These are phyloP conservation scores for Vaccinium macrocarpon DNA, from an alignment of 148 eudicot species.

Conservation along the genomic window DNA sequence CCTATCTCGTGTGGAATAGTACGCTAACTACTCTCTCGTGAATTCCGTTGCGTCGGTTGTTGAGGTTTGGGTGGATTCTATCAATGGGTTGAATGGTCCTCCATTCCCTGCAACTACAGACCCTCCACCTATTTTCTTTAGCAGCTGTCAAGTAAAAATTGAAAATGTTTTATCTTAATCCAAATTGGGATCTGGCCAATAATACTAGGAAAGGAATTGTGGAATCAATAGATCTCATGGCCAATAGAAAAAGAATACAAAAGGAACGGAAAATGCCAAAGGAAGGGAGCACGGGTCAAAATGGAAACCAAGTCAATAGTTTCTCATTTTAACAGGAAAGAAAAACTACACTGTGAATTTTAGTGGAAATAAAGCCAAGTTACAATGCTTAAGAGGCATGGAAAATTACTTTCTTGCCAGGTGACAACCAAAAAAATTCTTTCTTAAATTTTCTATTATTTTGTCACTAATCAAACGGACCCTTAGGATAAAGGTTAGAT, in stretches of 20 bases:
- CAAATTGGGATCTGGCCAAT: not conserved
- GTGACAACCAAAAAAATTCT: not conserved
- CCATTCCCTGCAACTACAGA: too few species aligned
- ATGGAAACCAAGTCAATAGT: not conserved
- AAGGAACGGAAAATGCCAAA: not conserved
- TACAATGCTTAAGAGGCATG: not conserved
- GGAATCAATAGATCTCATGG: not conserved
- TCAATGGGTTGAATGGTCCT: not conserved
- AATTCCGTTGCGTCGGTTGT: too few species aligned
- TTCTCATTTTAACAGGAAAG: not conserved
- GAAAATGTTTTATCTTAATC: not conserved
- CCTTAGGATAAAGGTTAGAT: not conserved
- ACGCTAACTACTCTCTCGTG: too few species aligned
- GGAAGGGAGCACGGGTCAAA: not conserved
- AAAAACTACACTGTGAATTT: not conserved
- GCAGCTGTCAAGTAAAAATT: not conserved
- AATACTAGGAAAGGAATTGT: not conserved
- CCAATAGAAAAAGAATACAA: not conserved
- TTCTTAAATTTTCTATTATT: not conserved
- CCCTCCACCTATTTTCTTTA: too few species aligned
- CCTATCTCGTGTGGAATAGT: too few species aligned
- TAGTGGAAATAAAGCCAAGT: not conserved
- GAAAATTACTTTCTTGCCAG: not conserved
- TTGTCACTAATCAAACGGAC: not conserved
- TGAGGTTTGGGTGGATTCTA: not conserved